phyloP scores from a whole-genome alignment of 257 asterid species.

The Solanum acaule region DNA sequence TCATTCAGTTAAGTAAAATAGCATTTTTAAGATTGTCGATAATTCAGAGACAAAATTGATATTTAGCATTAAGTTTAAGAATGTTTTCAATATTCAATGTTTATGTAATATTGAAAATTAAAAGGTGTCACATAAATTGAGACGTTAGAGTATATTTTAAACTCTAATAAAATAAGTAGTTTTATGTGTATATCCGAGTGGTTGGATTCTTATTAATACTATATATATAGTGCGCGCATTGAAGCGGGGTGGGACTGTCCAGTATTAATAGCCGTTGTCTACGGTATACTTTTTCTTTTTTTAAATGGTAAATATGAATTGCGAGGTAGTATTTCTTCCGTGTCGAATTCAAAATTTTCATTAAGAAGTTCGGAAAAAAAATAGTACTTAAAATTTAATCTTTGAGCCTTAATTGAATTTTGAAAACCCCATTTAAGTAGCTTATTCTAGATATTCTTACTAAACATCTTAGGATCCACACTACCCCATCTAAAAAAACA shows the following conservation, averaged over 20 bases:
- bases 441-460: not conserved
- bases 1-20: no score
- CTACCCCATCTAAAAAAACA: not conserved
- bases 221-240: slow-evolving; percentile 9
- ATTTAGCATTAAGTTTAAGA: fast-evolving
- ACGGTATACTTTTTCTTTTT: slow-evolving; percentile 18
- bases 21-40: no score
- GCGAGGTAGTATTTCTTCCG: not conserved
- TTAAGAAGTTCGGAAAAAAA: fast-evolving
- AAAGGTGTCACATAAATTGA: not conserved
- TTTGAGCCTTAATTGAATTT: no score
- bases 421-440: no score
- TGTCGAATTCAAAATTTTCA: fast-evolving
- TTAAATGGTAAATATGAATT: not conserved
- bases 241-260: slow-evolving; percentile 45
- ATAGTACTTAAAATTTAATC: not conserved
- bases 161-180: not conserved
- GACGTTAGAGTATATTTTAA: not conserved
- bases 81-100: fast-evolving
- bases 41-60: no score
- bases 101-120: fast-evolving
- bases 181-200: not conserved
- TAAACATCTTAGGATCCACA: not conserved
- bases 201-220: not conserved
- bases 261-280: slow-evolving; percentile 78